Percentiles rank a stretch among this genome's conserved stretches.
Evolutionary conservation across 2,329 filamentous ascomycete genomes (phyloP).

Genomic region (Cladorrhinum sp.): DNA sequence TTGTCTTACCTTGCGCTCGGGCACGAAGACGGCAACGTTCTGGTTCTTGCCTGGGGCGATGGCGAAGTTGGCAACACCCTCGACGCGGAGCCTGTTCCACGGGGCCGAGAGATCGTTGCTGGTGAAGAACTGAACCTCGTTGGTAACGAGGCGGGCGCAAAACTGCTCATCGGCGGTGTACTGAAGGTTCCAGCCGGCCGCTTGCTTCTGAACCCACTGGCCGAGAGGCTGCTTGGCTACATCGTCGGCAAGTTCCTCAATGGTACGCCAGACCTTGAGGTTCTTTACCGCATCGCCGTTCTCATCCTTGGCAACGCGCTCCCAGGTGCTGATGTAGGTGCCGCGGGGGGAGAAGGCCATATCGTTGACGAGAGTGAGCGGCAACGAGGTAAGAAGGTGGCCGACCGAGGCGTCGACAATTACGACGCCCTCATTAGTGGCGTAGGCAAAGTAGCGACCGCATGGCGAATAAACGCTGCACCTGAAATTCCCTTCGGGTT

Average conservation of each 20-base stretch:
- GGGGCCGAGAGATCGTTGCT: constrained; percentile 79
- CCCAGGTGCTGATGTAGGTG: constrained; percentile 94
- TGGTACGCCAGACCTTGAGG: constrained; percentile 89
- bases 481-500: constrained; percentile 89
- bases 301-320: constrained; percentile 88
- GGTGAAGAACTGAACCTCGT: constrained; percentile 96
- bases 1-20: constrained; percentile 78
- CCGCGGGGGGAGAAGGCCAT: constrained; percentile 90
- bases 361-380: constrained; percentile 84
- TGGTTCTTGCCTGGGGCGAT: constrained; percentile 86
- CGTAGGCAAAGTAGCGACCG: constrained; percentile 94
- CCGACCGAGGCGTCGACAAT: constrained; percentile 80
- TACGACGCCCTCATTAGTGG: constrained; percentile 79
- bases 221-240: constrained; percentile 73
- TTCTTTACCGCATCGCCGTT: constrained; percentile 93
- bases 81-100: constrained; percentile 92
- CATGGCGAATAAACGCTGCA: constrained; percentile 95
- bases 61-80: constrained; percentile 86
- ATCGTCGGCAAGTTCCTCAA: constrained; percentile 63
- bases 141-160: constrained; percentile 90
- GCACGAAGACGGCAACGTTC: constrained; percentile 90
- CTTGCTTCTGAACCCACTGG: constrained; percentile 90
- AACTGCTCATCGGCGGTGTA: constrained; percentile 92
- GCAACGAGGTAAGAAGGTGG: constrained; percentile 68
- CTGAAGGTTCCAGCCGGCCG: constrained; percentile 95